Base-by-base conservation (phyloP, 139 green algal genomes). In the Chlorella sp. region DNA sequence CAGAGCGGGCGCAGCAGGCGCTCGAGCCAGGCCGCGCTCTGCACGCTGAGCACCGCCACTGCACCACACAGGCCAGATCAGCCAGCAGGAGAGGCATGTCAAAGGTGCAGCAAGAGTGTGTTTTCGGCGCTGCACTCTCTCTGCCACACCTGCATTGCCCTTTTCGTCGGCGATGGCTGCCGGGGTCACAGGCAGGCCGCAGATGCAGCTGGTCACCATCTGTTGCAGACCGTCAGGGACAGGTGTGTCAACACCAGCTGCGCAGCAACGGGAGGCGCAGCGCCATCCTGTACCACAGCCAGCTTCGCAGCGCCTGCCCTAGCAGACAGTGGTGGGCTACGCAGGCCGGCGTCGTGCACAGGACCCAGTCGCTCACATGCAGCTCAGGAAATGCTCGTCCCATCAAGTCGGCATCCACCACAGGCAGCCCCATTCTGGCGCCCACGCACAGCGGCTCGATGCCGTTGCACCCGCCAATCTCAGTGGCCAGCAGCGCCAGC, bases 321-420 rank as follows among this genome's bases (percentile, higher is more conserved):
- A 25, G 23, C 19, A 25, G 8, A 25, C 53, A 62, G 15, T 62
- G 53, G 23, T 62, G 53, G 29, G 17, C 21, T 61, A 3, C 53
- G 21, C 53, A 41, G 14, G 23, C 43, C 62, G 8, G 9, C 40
- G 8, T 25, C 23, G 21, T 21, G 41, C 55, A 42, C 2, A 31
- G 17, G 17, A 8, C 4, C 66, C n/a, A 7, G 35, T 27, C 9
- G 21, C 40, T 23, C 46, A 83, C 76, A 69, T 88, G 83, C 38
- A 88, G 66, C 46, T 88, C 83, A 5, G 80, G 83, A 25, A 88
- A 86, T 8, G 83, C 83, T 45, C 83, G 61, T 1, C 83, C 83
- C 83, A 88, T 88, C 27, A 86, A 51, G 76, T 86, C 83, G 2
- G 56, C 80, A 51, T 88, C 83, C 17, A 88, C 69, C 21, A 84